A percentile compares a stretch with the other conserved stretches of the same genome.
phyloP scores from a whole-genome alignment of 306 rosid genomes.

The Rosa persica region DNA sequence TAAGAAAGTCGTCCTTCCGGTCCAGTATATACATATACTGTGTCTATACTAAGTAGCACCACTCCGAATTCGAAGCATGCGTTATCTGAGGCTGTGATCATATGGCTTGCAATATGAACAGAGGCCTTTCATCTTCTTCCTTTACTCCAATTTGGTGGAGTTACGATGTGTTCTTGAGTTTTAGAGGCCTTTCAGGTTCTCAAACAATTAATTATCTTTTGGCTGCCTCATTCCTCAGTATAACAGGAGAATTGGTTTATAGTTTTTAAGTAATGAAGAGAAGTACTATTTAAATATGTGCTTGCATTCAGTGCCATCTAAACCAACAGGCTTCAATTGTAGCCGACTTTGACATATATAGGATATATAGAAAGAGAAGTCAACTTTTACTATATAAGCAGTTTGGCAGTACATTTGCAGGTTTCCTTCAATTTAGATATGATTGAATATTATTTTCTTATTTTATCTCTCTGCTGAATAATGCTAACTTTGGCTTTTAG shows the following conservation, averaged over 20 bases:
- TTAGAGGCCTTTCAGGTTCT: not conserved
- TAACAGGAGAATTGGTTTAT: not conserved
- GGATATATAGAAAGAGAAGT: not conserved
- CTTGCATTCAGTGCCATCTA: not conserved
- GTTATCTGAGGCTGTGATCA: not conserved
- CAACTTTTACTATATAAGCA: not conserved
- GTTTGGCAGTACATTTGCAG: not conserved
- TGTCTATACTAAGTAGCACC: not conserved
- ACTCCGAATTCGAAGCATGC: not conserved
- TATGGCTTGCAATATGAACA: constrained; percentile 1
- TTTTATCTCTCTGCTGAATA: not conserved
- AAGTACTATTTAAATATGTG: not conserved
- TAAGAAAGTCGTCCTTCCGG: not conserved
- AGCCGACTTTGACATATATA: not conserved
- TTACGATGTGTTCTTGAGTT: constrained; percentile 18
- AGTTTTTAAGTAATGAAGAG: not conserved
- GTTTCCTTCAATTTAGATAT: not conserved
- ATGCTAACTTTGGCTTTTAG: not conserved
- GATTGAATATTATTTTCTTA: not conserved
- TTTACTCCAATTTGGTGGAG: not conserved
- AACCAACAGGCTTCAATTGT: not conserved
- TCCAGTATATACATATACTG: not conserved
- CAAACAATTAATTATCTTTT: not conserved
- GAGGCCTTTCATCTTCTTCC: not conserved
- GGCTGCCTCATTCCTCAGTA: not conserved